Evolutionary conservation across 179 eudicot genomes (phyloP).

Genomic region (Beta corolliflora): DNA sequence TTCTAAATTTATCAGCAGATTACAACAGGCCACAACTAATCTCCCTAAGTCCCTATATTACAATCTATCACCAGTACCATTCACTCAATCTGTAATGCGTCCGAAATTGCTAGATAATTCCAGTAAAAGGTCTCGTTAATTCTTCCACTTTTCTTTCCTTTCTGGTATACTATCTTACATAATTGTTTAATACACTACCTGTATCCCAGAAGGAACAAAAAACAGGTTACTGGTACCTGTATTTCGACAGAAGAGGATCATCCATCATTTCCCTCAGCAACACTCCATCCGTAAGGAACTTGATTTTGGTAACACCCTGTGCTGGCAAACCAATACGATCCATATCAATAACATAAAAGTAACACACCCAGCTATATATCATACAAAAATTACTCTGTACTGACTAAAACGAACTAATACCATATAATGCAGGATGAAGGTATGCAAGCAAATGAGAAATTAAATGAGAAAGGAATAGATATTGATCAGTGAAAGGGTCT

Average conservation of each 20-base stretch:
- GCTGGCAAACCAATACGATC: conserved; percentile 45
- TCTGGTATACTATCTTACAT: neutral
- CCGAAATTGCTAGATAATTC: neutral
- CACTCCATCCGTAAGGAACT: conserved; percentile 97
- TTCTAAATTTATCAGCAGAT: neutral
- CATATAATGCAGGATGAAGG: neutral
- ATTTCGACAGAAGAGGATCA: conserved; percentile 91
- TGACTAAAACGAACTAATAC: neutral
- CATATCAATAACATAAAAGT: conserved; percentile 26
- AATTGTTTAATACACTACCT: conserved; percentile 47
- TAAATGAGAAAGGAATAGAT: neutral
- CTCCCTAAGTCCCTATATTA: neutral
- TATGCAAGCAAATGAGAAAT: too few species aligned
- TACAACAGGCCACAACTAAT: neutral
- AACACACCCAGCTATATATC: conserved; percentile 13
- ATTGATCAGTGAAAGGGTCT: conserved; percentile 31
- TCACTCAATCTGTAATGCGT: neutral
- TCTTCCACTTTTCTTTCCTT: neutral
- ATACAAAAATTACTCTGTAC: neutral
- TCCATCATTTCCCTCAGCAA: conserved; percentile 98
- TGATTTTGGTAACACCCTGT: conserved; percentile 84
- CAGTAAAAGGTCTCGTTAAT: neutral
- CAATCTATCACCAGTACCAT: neutral
- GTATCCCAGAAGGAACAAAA: conserved; percentile 28
- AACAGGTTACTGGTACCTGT: conserved; percentile 49